Evolutionary conservation across 2,329 filamentous ascomycete genomes (phyloP), one percentile per base, ranked within the genome.

Genomic region (Calonectria crousiana): DNA sequence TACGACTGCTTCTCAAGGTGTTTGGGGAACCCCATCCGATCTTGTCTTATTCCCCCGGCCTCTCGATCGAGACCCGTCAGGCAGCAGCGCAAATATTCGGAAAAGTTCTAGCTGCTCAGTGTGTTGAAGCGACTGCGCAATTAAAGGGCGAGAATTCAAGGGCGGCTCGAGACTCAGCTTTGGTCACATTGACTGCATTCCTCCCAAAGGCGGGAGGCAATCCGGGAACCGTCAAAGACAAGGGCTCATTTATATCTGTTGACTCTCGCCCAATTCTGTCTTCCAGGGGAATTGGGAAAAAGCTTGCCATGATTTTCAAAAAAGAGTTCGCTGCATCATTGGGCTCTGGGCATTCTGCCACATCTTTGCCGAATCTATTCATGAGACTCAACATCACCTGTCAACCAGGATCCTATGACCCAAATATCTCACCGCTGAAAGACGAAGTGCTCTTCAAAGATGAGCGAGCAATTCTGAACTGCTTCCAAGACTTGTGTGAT

Each of bases 361-460:
- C 77, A 58, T 65, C 76, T 13, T 77, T 86, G 28, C 87, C 86
- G 23, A 89, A 90, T 66, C 88, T 89, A 0, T 95, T 95, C 80
- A 83, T 95, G 51, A 88, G 88, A 51, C 83, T 96, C 47, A 89
- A 92, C 71, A 91, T 96, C 36, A 82, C 82, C 18, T 95, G 93
- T 79, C 89, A 91, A 0, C 81, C 85, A 1, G 88, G 88, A 34
- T 92, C 87, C 72, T 96, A 96, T 78, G 94, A 96, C 83, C 87
- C 89, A 1, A 96, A 95, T 77, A 84, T 95, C 8, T 92, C 95
- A 74, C 90, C 93, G 4, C 87, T 91, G 4, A 96, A 96, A 81
- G 91, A 95, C 71, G 91, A 95, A 78, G 88, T 96, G 2, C 79
- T 95, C 0, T 95, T 96, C 79, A 86, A 86, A 6, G 86, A 94